Base-by-base conservation (phyloP, 768 basidiomycete genomes). In the Mycena capillaripes region DNA sequence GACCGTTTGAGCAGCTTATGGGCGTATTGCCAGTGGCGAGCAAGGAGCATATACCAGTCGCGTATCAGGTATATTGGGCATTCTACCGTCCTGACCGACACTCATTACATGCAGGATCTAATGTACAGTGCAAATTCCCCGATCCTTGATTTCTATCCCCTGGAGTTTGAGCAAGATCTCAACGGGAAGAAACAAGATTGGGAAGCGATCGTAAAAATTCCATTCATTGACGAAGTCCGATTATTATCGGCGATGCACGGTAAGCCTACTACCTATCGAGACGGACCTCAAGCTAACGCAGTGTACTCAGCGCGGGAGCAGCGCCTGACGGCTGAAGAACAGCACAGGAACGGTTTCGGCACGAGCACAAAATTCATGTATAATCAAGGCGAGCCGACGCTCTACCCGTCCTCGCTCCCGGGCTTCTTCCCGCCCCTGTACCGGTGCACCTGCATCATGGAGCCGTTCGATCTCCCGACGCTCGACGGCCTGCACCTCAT, bases 101-200 rank as follows among this genome's bases (percentile, higher is more conserved):
- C 40, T 69, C 34, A 29, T 68, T 16, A 27, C 21, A 1, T 17
- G 17, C 29, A 97, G 95, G 96, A 98, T 75, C 85, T 99, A 53
- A 98, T 99, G 97, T 91, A 86, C 72, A 91, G 93, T 73, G 82
- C 90, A 2, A 92, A 88, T 71, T 99, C 97, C 3, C 89, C 95
- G 0, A 98, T 99, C 76, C 80, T 95, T 57, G 95, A 97, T 78
- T 99, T 99, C 85, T 99, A 99, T 80, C 98, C 98, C 3, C 75
- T 86, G 19, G 92, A 96, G 62, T 99, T 99, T 75, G 96, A 95
- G 74, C 91, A 89, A 74, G 98, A 99, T 83, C 82, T 98, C 79
- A 99, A 99, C 76, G 98, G 98, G 36, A 99, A 99, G 89, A 99
- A 97, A 80, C 92, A 94, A 76, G 97, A 98, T 29, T 99, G 98